These are phyloP conservation scores for Fusarium sp. DNA, from an alignment of 2,329 filamentous ascomycete species.

Conservation along the genomic window DNA sequence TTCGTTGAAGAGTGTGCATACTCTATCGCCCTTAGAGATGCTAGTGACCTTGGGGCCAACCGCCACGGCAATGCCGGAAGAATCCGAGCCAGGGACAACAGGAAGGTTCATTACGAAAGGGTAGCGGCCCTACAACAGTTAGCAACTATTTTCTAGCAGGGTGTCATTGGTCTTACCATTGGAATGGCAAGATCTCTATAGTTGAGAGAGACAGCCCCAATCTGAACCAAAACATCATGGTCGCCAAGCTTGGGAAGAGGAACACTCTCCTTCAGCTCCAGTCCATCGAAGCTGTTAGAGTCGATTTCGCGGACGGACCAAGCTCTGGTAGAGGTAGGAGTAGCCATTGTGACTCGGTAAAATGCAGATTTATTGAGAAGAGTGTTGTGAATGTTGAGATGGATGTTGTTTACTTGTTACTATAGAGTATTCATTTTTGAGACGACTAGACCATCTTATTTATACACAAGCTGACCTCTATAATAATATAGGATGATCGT, in stretches of 20 bases:
- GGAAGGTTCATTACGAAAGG: not conserved
- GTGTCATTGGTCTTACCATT: not conserved
- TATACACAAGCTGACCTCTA: not conserved
- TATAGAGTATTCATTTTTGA: not conserved
- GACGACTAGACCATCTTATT: not conserved
- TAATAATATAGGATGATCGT: not conserved
- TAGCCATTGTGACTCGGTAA: not conserved
- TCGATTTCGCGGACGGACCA: not conserved
- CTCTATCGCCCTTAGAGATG: not conserved
- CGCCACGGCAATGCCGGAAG: not conserved
- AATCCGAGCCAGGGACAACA: not conserved
- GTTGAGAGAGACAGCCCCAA: not conserved
- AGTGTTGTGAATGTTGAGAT: not conserved
- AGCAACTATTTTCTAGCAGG: not conserved
- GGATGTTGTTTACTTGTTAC: not conserved
- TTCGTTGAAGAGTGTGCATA: not conserved
- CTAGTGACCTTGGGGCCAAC: not conserved
- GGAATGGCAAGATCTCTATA: not conserved
- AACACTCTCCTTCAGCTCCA: not conserved
- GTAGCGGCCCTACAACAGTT: not conserved
- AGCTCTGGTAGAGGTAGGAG: not conserved
- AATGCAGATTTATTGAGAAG: not conserved
- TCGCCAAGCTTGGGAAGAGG: not conserved
- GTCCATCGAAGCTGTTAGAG: not conserved
- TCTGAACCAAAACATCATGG: not conserved